Percentiles rank a stretch among this genome's conserved stretches.
Evolutionary conservation across 202 grass and related monocot genomes (phyloP).

Genomic region (Digitaria exilis): DNA sequence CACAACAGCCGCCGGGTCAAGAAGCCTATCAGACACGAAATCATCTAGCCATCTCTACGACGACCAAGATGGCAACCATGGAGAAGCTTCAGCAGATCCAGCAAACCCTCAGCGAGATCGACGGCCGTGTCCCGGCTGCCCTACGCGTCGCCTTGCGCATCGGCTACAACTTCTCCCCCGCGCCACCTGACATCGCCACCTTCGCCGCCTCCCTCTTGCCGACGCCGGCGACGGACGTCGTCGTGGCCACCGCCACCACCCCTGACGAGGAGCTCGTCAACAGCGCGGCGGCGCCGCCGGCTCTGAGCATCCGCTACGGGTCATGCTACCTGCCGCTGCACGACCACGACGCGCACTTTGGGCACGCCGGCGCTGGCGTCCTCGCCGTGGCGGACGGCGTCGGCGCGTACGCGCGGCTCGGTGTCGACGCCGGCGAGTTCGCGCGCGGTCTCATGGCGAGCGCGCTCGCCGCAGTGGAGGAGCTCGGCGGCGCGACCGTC

Average conservation of each 20-base stretch:
- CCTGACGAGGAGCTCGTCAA: not conserved
- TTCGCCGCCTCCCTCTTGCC: not conserved
- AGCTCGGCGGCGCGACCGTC: not conserved
- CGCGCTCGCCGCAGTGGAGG: not conserved
- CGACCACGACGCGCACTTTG: conserved; percentile 39
- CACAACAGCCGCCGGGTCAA: not conserved
- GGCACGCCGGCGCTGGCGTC: not conserved
- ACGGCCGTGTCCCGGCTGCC: conserved; percentile 9
- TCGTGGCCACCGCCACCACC: not conserved
- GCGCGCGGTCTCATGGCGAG: conserved; percentile 38
- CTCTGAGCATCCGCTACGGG: not conserved
- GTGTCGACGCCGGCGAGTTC: conserved; percentile 44
- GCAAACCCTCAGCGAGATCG: conserved; percentile 28
- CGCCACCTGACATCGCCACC: not conserved
- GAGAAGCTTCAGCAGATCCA: conserved; percentile 20
- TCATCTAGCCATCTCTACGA: not conserved
- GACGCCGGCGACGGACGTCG: not conserved
- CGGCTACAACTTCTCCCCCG: not conserved
- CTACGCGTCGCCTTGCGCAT: not conserved
- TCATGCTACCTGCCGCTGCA: conserved; percentile 27
- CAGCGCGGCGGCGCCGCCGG: not conserved
- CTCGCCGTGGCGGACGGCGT: conserved; percentile 48
- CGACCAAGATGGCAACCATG: not conserved
- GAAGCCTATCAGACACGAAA: not conserved
- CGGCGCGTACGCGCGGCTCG: not conserved